Conservation (phyloP, 768 basidiomycete species). For the Pleurotus tuoliensis region DNA sequence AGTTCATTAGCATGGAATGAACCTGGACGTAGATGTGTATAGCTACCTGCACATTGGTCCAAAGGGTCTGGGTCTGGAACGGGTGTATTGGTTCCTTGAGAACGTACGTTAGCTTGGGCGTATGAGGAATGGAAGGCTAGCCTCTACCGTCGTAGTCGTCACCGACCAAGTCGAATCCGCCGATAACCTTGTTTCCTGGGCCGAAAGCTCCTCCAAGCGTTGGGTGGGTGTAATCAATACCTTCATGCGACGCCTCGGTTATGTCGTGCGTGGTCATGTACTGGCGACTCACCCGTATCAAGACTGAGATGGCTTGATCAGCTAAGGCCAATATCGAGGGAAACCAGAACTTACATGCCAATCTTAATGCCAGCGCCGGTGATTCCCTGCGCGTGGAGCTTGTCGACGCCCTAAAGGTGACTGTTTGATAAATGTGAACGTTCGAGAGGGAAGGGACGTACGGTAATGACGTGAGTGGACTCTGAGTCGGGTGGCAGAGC, state of each 20-base stretch:
- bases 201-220: slow-evolving; percentile 51
- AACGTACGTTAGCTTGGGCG: not conserved
- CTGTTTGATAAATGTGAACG: not conserved
- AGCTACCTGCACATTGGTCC: slow-evolving; percentile 41
- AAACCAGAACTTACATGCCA: slow-evolving; percentile 43
- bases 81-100: slow-evolving; percentile 40
- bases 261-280: too few relatives aligned
- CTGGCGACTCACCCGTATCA: slow-evolving; percentile 35
- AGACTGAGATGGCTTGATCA: slow-evolving; percentile 29
- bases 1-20: not conserved
- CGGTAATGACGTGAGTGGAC: slow-evolving; percentile 53
- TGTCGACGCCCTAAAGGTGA: slow-evolving; percentile 50
- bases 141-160: slow-evolving; percentile 42
- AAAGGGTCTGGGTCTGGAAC: slow-evolving; percentile 49
- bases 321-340: not conserved
- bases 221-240: slow-evolving; percentile 55
- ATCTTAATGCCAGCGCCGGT: slow-evolving; percentile 65
- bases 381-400: slow-evolving; percentile 58
- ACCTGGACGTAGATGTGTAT: slow-evolving; percentile 8
- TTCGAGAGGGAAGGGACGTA: slow-evolving; percentile 18
- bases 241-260: slow-evolving; percentile 13
- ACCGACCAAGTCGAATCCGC: slow-evolving; percentile 57
- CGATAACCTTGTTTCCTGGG: slow-evolving; percentile 47
- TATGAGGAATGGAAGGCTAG: not conserved
- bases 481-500: slow-evolving; percentile 40